Evolutionary conservation across 257 asterid genomes (phyloP).

Genomic region (Misopates orontium): DNA sequence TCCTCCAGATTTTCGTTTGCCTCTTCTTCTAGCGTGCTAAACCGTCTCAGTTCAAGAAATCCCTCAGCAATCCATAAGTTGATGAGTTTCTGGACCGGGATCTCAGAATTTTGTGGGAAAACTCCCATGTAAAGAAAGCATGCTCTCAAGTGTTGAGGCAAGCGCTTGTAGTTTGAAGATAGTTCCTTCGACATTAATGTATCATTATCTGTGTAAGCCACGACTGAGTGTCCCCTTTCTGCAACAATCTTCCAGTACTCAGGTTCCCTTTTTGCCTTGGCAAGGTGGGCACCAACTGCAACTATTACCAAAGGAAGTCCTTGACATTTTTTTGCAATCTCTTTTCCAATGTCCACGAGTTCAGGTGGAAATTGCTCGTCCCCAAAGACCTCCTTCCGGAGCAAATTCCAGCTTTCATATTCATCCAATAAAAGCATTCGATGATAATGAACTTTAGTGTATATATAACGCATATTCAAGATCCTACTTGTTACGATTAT

Average conservation of each 20-base stretch:
- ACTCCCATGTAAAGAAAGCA: background rate
- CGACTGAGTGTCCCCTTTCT: background rate
- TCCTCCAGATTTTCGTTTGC: background rate
- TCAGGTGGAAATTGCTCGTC: background rate
- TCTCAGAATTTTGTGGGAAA: background rate
- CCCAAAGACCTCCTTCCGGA: background rate
- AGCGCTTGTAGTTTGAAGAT: background rate
- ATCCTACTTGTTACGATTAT: background rate
- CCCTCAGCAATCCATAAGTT: background rate
- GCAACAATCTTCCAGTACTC: background rate
- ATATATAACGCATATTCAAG: background rate
- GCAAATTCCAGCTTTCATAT: background rate
- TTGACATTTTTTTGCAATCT: background rate
- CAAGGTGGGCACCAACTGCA: background rate
- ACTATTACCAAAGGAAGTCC: background rate
- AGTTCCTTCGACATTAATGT: background rate
- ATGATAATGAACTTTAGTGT: background rate
- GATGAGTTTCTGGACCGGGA: background rate
- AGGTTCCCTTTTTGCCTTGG: background rate
- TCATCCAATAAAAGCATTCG: background rate
- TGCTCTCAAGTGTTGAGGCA: background rate
- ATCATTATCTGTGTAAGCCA: background rate
- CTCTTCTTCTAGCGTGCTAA: background rate
- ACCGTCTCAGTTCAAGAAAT: background rate
- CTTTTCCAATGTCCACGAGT: background rate